Conservation (phyloP, 1,284 basidiomycete species). For the Apiotrichum porosum region DNA sequence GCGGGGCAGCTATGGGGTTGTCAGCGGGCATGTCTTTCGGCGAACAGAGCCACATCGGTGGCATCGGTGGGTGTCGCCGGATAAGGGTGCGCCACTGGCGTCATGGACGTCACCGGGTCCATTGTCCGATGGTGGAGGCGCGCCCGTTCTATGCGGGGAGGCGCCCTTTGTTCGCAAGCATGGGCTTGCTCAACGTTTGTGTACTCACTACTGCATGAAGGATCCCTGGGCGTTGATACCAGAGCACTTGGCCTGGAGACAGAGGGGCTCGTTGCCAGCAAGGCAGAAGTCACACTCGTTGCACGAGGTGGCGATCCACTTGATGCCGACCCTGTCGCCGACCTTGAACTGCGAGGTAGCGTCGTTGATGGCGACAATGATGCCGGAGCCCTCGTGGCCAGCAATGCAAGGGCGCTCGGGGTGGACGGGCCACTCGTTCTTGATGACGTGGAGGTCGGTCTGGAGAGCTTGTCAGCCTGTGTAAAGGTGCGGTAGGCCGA, state of each 20-base stretch:
- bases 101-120: too few relatives aligned
- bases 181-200: neutral
- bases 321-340: constrained; percentile 43
- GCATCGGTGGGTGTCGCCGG: neutral
- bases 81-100: neutral
- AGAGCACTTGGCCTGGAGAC: constrained; percentile 58
- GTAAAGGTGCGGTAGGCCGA: too few relatives aligned
- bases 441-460: constrained; percentile 69
- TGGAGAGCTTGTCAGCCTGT: constrained; percentile 52
- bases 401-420: constrained; percentile 71
- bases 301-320: constrained; percentile 68
- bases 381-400: constrained; percentile 53
- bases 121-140: neutral
- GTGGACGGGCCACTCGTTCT: constrained; percentile 65
- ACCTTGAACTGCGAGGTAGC: constrained; percentile 54
- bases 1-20: constrained; percentile 35
- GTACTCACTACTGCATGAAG: constrained; percentile 28
- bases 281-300: constrained; percentile 70
- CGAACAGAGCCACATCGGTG: neutral
- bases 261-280: constrained; percentile 61
- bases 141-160: too few relatives aligned
- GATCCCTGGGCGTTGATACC: constrained; percentile 57
- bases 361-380: constrained; percentile 70
- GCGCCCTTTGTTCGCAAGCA: too few relatives aligned
- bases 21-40: too few relatives aligned